phyloP scores from a whole-genome alignment of 2,329 filamentous ascomycete species.

The Cladosporium sp. region DNA sequence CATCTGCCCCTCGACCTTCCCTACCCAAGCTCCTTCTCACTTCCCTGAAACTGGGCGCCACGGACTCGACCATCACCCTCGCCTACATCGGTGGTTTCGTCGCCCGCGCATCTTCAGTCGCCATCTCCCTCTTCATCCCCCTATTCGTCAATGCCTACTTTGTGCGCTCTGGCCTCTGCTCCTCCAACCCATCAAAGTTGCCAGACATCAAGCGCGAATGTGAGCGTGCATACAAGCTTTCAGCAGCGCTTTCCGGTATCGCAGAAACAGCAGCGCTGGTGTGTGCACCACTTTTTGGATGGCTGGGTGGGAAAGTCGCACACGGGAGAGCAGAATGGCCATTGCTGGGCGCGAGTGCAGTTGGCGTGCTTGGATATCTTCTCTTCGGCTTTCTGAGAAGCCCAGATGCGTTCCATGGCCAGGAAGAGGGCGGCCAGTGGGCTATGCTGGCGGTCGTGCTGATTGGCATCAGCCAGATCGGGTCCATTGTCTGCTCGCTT shows the following conservation, averaged over 20 bases:
- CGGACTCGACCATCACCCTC: constrained; percentile 71
- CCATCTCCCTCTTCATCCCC: constrained; percentile 90
- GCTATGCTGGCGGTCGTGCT: constrained; percentile 67
- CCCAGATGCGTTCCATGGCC: constrained; percentile 64
- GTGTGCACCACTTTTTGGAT: constrained; percentile 82
- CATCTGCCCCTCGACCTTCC: constrained; percentile 36
- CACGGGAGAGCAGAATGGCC: constrained; percentile 57
- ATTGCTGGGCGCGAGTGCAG: constrained; percentile 63
- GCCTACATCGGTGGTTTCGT: constrained; percentile 94
- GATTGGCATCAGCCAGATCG: constrained; percentile 90
- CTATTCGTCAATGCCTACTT: constrained; percentile 91
- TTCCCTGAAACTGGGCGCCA: constrained; percentile 58
- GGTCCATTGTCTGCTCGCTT: constrained; percentile 92
- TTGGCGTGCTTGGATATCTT: constrained; percentile 74
- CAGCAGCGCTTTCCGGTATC: constrained; percentile 80
- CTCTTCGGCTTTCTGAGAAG: constrained; percentile 70
- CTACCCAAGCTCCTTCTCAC: constrained; percentile 41
- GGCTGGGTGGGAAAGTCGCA: constrained; percentile 64
- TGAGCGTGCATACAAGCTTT: constrained; percentile 78
- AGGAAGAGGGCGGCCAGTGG: constrained; percentile 50
- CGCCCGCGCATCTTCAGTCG: constrained; percentile 87
- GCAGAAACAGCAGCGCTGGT: constrained; percentile 83
- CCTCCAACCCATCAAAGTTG: constrained; percentile 39
- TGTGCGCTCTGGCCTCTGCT: constrained; percentile 73
- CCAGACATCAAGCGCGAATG: constrained; percentile 78